Percentiles rank a stretch among this genome's conserved stretches.
Evolutionary conservation across 176 grass and related monocot species (phyloP).

Genomic region (Phyllostachys edulis): DNA sequence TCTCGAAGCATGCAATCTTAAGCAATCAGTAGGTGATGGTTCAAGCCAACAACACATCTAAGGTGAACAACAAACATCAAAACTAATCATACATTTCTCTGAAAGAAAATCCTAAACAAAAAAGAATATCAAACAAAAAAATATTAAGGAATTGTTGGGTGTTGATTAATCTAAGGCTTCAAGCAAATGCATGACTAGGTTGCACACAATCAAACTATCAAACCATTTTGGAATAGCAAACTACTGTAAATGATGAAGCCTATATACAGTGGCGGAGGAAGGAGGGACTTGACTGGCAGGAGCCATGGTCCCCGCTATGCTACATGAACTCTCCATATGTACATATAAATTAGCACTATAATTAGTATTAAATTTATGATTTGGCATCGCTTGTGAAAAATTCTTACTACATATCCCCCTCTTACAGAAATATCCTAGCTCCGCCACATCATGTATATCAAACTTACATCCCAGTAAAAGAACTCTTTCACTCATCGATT

Average conservation of each 20-base stretch:
- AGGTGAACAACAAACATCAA: background rate
- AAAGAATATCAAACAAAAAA: background rate
- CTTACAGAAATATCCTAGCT: too few relatives aligned
- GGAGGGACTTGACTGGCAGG: background rate
- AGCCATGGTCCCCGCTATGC: background rate
- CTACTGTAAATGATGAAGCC: too few relatives aligned
- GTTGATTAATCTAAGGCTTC: too few relatives aligned
- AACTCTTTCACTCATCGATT: background rate
- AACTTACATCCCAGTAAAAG: background rate
- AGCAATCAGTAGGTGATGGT: background rate
- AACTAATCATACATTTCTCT: background rate
- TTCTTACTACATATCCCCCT: background rate
- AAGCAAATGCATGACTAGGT: too few relatives aligned
- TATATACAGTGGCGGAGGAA: too few relatives aligned
- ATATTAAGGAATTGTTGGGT: too few relatives aligned
- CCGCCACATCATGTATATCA: background rate
- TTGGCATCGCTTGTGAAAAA: background rate
- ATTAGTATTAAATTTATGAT: background rate
- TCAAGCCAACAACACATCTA: background rate
- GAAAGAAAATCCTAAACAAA: background rate
- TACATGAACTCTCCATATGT: background rate
- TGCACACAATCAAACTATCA: too few relatives aligned
- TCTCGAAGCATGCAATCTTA: background rate
- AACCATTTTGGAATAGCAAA: too few relatives aligned
- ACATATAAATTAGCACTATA: background rate